These are phyloP conservation scores for Pogostemon cablin DNA, from an alignment of 257 asterid genomes.

Conservation along the genomic window DNA sequence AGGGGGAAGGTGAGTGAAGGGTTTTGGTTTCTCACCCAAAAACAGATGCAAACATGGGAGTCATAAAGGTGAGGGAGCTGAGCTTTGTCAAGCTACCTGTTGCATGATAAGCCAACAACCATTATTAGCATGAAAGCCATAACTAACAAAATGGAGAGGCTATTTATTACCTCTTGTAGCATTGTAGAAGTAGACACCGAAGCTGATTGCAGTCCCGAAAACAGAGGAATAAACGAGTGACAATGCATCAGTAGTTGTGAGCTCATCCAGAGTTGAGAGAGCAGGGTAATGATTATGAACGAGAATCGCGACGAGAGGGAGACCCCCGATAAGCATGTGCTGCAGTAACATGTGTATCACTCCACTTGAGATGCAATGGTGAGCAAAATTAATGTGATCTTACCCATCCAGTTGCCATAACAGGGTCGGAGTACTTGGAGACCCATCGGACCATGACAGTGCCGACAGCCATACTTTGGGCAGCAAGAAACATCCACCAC, in stretches of 20 bases:
- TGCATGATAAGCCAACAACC: slow-evolving; percentile 31
- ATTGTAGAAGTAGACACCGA: slow-evolving; percentile 94
- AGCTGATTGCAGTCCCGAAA: slow-evolving; percentile 94
- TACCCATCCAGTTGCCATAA: slow-evolving; percentile 99
- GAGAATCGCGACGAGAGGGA: slow-evolving; percentile 80
- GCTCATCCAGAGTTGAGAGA: slow-evolving; percentile 55
- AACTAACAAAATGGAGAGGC: too few species aligned
- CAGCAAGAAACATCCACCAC: slow-evolving; percentile 99
- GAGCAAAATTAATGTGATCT: slow-evolving; percentile 20
- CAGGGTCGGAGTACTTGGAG: slow-evolving; percentile 85
- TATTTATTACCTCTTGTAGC: slow-evolving; percentile 74
- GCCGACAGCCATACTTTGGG: slow-evolving; percentile 97
- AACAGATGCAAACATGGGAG: slow-evolving; percentile 93
- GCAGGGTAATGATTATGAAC: slow-evolving; percentile 77
- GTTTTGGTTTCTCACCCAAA: slow-evolving; percentile 66
- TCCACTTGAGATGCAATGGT: slow-evolving; percentile 20
- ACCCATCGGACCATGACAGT: slow-evolving; percentile 98
- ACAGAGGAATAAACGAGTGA: slow-evolving; percentile 88
- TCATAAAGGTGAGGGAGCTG: slow-evolving; percentile 90
- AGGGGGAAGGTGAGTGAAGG: neutral
- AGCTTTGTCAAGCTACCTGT: slow-evolving; percentile 96
- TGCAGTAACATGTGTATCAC: slow-evolving; percentile 36
- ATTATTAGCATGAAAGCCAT: slow-evolving; percentile 8
- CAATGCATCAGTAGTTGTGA: slow-evolving; percentile 59
- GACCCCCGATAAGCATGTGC: slow-evolving; percentile 98